These are phyloP conservation scores for Phytophthora kernoviae DNA, from an alignment of 352 stramenopile genomes.

Conservation along the genomic window DNA sequence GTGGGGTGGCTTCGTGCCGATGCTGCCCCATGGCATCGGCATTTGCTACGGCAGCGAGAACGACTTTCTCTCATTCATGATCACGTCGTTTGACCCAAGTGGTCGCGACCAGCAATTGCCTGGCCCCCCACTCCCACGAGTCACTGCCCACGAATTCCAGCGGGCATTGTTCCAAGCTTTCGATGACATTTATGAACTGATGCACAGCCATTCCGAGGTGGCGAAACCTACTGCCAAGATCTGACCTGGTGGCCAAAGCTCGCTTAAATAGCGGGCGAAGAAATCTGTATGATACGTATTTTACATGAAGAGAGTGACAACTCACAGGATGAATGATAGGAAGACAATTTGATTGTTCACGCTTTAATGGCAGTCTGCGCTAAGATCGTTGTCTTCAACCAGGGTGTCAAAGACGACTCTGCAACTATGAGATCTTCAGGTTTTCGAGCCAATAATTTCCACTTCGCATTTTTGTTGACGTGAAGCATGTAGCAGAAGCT, in stretches of 20 bases:
- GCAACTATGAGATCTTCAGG: too few species aligned
- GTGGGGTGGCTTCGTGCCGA: constrained; percentile 94
- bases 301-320: background rate
- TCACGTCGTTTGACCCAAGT: constrained; percentile 81
- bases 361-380: too few species aligned
- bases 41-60: constrained; percentile 93
- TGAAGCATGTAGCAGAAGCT: too few species aligned
- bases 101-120: constrained; percentile 18
- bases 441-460: too few species aligned
- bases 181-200: constrained; percentile 58
- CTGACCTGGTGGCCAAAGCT: constrained; percentile 2
- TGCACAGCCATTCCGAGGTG: constrained; percentile 16
- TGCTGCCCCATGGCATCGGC: constrained; percentile 91
- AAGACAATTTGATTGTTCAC: too few species aligned
- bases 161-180: constrained; percentile 55
- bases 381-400: too few species aligned
- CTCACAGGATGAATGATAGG: too few species aligned
- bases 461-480: too few species aligned
- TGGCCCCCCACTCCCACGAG: constrained; percentile 16
- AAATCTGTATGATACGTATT: background rate
- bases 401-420: too few species aligned
- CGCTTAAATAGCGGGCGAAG: background rate
- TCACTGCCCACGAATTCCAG: constrained; percentile 53
- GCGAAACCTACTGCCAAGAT: constrained; percentile 17
- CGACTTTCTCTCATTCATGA: constrained; percentile 91